These are phyloP conservation scores for Arachis hypogaea DNA, from an alignment of 306 rosid species.

Conservation along the genomic window DNA sequence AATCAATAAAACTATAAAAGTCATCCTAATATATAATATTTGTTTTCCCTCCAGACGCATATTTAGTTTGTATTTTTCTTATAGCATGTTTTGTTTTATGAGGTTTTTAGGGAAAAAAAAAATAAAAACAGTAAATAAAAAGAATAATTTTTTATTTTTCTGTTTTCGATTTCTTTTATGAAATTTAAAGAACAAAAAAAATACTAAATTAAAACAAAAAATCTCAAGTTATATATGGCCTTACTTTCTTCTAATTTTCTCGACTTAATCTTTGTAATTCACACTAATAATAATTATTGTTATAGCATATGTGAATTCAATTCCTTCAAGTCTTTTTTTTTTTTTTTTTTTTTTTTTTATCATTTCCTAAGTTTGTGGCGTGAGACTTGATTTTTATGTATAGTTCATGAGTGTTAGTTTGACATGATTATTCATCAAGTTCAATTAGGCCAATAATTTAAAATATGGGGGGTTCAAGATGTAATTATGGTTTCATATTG, in stretches of 20 bases:
- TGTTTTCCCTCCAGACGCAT: no score
- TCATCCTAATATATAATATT: background rate
- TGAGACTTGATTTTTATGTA: constrained; percentile 1
- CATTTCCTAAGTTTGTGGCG: constrained; percentile 7
- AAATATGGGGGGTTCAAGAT: constrained; percentile 38
- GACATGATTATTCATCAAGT: constrained; percentile 32
- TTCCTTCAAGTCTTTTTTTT: background rate
- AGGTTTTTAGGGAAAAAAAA: no score
- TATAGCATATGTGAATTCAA: constrained; percentile 4
- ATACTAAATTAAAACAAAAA: no score
- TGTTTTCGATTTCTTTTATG: no score
- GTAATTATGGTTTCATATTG: constrained; percentile 52
- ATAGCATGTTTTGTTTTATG: background rate
- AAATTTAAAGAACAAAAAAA: no score
- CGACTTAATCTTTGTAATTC: constrained; percentile 1
- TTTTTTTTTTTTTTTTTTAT: background rate
- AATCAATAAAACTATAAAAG: background rate
- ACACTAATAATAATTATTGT: background rate
- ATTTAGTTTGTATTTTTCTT: background rate
- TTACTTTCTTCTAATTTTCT: background rate
- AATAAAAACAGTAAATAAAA: no score
- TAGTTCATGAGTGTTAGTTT: constrained; percentile 31
- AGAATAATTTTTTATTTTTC: no score
- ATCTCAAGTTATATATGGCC: no score
- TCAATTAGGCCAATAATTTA: constrained; percentile 20